These are phyloP conservation scores for Fraxinus sp. DNA, from an alignment of 305 asterid genomes.

Conservation along the genomic window DNA sequence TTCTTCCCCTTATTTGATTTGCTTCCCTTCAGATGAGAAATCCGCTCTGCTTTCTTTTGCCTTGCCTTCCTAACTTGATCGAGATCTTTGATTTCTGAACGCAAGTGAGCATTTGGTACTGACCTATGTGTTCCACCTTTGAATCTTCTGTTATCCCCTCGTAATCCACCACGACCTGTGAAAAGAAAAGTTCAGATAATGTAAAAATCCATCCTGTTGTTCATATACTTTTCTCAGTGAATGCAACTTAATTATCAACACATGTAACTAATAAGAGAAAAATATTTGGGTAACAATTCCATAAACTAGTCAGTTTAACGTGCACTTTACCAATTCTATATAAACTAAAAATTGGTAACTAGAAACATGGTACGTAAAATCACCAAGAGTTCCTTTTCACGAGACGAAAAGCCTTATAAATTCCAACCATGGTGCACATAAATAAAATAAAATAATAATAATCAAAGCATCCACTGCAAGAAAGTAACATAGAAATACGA, in stretches of 20 bases:
- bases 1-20: constrained; percentile 55
- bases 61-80: constrained; percentile 84
- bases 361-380: background rate
- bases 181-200: constrained; percentile 1
- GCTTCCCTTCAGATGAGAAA: constrained; percentile 56
- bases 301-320: background rate
- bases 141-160: constrained; percentile 52
- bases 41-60: constrained; percentile 66
- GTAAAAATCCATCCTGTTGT: background rate
- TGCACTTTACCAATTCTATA: background rate
- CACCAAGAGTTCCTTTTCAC: background rate
- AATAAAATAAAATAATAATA: background rate
- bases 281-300: background rate
- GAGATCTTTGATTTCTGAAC: constrained; percentile 68
- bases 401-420: background rate
- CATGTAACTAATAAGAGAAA: background rate
- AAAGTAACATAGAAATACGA: background rate
- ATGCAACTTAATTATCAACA: background rate
- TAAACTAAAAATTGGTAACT: background rate
- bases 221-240: background rate
- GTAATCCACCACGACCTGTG: constrained; percentile 49
- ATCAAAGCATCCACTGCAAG: background rate
- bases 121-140: constrained; percentile 51
- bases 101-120: constrained; percentile 76
- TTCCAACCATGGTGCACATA: background rate